Conservation (phyloP, 2,329 filamentous ascomycete genomes). For the Sarocladiaceae sp. region DNA sequence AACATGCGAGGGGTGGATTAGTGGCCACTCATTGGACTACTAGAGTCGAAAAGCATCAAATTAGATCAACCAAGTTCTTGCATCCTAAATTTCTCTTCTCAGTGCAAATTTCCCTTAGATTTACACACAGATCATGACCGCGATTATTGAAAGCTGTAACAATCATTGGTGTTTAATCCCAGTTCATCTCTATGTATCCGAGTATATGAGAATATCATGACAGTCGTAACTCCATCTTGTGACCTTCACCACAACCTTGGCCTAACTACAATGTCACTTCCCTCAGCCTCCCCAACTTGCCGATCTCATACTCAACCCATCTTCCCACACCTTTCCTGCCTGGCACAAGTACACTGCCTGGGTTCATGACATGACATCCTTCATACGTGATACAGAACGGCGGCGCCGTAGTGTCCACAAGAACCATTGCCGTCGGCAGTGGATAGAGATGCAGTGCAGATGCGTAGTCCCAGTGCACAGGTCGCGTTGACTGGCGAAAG, state of each 20-base stretch:
- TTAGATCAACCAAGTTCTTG: too few relatives aligned
- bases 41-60: too few relatives aligned
- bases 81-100: too few relatives aligned
- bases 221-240: background rate
- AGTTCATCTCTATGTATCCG: background rate
- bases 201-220: slow-evolving; percentile 1
- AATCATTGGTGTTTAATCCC: too few relatives aligned
- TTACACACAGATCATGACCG: too few relatives aligned
- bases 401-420: slow-evolving; percentile 77
- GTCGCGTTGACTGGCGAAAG: slow-evolving; percentile 74
- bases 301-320: slow-evolving; percentile 85
- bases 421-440: slow-evolving; percentile 74
- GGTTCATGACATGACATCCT: slow-evolving; percentile 94
- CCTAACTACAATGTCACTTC: slow-evolving; percentile 53
- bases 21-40: too few relatives aligned
- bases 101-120: too few relatives aligned
- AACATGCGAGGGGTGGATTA: too few relatives aligned
- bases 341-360: slow-evolving; percentile 68
- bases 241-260: background rate
- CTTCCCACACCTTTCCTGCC: slow-evolving; percentile 65
- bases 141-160: too few relatives aligned
- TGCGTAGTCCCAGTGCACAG: slow-evolving; percentile 86
- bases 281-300: slow-evolving; percentile 56
- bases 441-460: slow-evolving; percentile 78
- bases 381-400: slow-evolving; percentile 89